Evolutionary conservation across 108 stramenopile species (phyloP).

Genomic region (Stephanodiscus minutulus): DNA sequence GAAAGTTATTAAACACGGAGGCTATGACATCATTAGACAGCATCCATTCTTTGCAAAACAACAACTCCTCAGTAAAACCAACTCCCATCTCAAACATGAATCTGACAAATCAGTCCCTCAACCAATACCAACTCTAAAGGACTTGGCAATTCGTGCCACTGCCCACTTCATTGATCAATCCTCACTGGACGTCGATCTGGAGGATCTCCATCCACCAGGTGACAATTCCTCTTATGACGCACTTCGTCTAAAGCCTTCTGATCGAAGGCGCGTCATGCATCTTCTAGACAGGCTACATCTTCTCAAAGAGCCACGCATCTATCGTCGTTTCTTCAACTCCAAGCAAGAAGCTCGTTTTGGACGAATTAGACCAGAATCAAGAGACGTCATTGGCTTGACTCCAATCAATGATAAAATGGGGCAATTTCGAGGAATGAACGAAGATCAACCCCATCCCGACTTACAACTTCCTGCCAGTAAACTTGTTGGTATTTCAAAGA

Average conservation of each 20-base stretch:
- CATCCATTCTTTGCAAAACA: slow-evolving; percentile 61
- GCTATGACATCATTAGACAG: slow-evolving; percentile 54
- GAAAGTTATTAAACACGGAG: slow-evolving; percentile 29
- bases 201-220: slow-evolving; percentile 80
- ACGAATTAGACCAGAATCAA: slow-evolving; percentile 57
- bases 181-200: slow-evolving; percentile 62
- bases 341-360: slow-evolving; percentile 56
- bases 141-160: slow-evolving; percentile 75
- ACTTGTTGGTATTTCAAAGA: slow-evolving; percentile 31
- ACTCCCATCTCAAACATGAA: slow-evolving; percentile 31
- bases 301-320: slow-evolving; percentile 73
- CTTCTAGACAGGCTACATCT: slow-evolving; percentile 68
- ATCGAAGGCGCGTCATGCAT: slow-evolving; percentile 74
- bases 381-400: slow-evolving; percentile 81
- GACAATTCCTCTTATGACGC: slow-evolving; percentile 68
- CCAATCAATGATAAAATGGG: slow-evolving; percentile 84
- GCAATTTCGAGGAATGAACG: slow-evolving; percentile 55
- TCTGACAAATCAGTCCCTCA: slow-evolving; percentile 56
- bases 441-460: slow-evolving; percentile 44
- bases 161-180: slow-evolving; percentile 69
- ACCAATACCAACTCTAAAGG: slow-evolving; percentile 75
- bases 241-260: slow-evolving; percentile 53
- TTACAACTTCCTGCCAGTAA: slow-evolving; percentile 20
- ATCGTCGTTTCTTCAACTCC: slow-evolving; percentile 73
- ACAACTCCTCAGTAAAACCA: slow-evolving; percentile 11